Percentiles rank a stretch among this genome's conserved stretches.
These are phyloP conservation scores for Flaveria robusta DNA, from an alignment of 129 eudicot genomes.

Conservation along the genomic window DNA sequence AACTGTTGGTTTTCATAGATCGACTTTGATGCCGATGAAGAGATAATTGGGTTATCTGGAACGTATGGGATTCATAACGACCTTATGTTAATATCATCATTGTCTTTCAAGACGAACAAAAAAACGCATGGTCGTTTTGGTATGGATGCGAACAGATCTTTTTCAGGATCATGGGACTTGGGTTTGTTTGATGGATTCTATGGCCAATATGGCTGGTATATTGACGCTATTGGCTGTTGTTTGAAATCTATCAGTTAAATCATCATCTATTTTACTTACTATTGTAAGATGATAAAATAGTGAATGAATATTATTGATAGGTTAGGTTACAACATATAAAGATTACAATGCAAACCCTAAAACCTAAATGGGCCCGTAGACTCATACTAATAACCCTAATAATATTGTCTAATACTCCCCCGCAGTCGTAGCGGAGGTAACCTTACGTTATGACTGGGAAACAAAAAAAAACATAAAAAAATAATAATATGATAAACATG, in stretches of 20 bases:
- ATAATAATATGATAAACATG: too few species aligned
- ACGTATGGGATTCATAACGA: neutral
- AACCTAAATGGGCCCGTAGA: too few species aligned
- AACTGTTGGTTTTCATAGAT: conserved; percentile 15
- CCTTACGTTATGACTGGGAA: too few species aligned
- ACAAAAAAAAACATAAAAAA: too few species aligned
- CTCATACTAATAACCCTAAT: too few species aligned
- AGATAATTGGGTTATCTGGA: conserved; percentile 25
- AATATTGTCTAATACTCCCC: too few species aligned
- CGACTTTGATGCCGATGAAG: conserved; percentile 13
- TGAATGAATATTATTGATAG: too few species aligned
- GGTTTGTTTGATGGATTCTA: conserved; percentile 31
- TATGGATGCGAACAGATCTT: neutral
- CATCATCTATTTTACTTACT: too few species aligned
- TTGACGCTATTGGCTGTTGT: conserved; percentile 32
- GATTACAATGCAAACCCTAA: too few species aligned
- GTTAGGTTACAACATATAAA: too few species aligned
- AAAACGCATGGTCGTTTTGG: conserved; percentile 28
- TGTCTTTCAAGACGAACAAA: conserved; percentile 25
- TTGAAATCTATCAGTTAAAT: neutral
- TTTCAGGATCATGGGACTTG: conserved; percentile 12
- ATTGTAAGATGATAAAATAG: too few species aligned
- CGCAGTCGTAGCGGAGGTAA: too few species aligned
- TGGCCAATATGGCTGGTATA: conserved; percentile 25
- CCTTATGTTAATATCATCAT: conserved; percentile 11